These are phyloP conservation scores for Entomortierella chlamydospora DNA, from an alignment of 192 early-diverging fungal genomes.

Conservation along the genomic window DNA sequence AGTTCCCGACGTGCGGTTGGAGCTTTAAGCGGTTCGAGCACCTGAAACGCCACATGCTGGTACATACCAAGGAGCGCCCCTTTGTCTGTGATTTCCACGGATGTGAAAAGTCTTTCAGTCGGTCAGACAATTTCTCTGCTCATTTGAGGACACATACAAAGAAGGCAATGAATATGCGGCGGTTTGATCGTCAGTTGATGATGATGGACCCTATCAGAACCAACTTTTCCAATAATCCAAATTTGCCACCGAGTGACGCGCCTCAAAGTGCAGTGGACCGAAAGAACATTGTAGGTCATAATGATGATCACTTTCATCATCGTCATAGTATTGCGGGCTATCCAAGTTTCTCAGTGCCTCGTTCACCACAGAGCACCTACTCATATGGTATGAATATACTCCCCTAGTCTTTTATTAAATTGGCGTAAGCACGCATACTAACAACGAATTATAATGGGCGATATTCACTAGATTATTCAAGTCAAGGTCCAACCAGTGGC, in stretches of 20 bases:
- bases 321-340: conserved; percentile 45
- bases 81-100: conserved; percentile 74
- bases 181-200: conserved; percentile 27
- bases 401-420: neutral
- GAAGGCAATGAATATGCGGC: conserved; percentile 32
- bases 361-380: conserved; percentile 4
- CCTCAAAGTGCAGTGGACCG: neutral
- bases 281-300: neutral
- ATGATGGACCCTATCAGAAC: conserved; percentile 35
- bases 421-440: no score
- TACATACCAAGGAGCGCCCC: conserved; percentile 79
- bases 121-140: conserved; percentile 81
- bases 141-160: conserved; percentile 76
- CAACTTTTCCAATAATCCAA: conserved; percentile 14
- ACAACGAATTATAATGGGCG: no score
- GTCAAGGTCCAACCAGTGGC: neutral
- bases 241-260: neutral
- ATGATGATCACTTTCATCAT: conserved; percentile 14
- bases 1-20: conserved; percentile 58
- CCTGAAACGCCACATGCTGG: conserved; percentile 83
- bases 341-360: conserved; percentile 12
- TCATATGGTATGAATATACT: conserved; percentile 11
- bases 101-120: conserved; percentile 84
- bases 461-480: neutral
- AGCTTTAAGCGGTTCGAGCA: conserved; percentile 86